Evolutionary conservation across 495 filamentous ascomycete species (phyloP), one percentile per base, ranked within the genome.

Genomic region (Friedmanniomyces endolithicus): DNA sequence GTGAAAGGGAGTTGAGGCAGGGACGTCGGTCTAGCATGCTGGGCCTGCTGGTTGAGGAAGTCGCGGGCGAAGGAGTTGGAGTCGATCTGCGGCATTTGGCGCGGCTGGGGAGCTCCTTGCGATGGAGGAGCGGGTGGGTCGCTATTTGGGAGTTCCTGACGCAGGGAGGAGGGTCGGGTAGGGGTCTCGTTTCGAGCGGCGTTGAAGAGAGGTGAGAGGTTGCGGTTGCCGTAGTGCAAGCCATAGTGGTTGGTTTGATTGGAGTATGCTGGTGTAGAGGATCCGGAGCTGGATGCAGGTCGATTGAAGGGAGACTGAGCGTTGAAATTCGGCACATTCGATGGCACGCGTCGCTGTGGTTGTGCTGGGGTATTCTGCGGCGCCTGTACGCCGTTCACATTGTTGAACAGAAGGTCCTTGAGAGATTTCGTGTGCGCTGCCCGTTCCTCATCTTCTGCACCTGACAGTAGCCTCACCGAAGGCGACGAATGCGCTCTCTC

Each of bases 191-290:
- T 45, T 11, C 48, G 50, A 1, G 65, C 63, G n/a, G 63, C 65
- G 54, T 68, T 62, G 57, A 71, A 71, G 3, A 70, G 44, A 8
- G 66, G 67, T 2, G 67, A 69, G 22, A 70, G 66, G 49, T 71
- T 71, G 24, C 63, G 61, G 50, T 68, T 70, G 33, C 67, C 66
- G 53, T 70, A 71, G 48, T 67, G 61, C 17, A 65, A 56, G 14
- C 55, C 20, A 33, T 62, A 62, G 52, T 60, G 37, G 53, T 55
- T 48, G 40, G 50, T 29, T 44, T 45, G 44, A 11, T 58, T 19
- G 50, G 48, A 7, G 4, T 27, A 39, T 52, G 59, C 25, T 31
- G 68, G 68, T 11, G 67, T 67, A 9, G 61, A 57, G 0, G 67
- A 67, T 6, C 63, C 64, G 8, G 64, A 62, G 25, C 17, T n/a